These are phyloP conservation scores for Haplosporangium gracile DNA, from an alignment of 192 early-diverging fungal genomes.

Conservation along the genomic window DNA sequence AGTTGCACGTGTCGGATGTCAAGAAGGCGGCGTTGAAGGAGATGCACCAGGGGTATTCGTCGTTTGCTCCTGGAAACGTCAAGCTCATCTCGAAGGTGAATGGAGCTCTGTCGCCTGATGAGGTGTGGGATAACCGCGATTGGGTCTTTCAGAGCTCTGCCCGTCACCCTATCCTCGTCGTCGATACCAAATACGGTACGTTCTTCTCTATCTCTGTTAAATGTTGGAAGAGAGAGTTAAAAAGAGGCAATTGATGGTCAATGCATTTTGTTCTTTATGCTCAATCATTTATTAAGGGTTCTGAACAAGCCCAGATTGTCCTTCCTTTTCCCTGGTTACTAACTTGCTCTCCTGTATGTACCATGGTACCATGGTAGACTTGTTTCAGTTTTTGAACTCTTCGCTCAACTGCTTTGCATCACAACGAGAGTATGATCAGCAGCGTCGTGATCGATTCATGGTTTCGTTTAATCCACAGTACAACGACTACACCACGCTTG, in stretches of 20 bases:
- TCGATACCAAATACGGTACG: constrained; percentile 16
- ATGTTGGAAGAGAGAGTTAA: too few species aligned
- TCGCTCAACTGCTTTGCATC: constrained; percentile 19
- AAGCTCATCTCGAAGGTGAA: background rate
- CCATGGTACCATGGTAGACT: background rate
- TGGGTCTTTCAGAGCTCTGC: background rate
- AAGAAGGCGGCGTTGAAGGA: constrained; percentile 13
- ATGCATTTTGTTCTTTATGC: background rate
- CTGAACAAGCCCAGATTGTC: background rate
- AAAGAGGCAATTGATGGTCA: background rate
- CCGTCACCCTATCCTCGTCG: constrained; percentile 6
- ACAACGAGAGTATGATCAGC: background rate
- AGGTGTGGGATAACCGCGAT: constrained; percentile 14
- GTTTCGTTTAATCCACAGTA: constrained; percentile 3
- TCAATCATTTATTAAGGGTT: background rate
- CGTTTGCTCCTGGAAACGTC: background rate
- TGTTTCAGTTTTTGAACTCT: constrained; percentile 12
- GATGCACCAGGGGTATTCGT: background rate
- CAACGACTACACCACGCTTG: background rate
- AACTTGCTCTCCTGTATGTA: background rate
- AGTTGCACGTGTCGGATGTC: constrained; percentile 29
- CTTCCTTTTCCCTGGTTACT: background rate
- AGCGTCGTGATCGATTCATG: background rate
- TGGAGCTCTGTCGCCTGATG: constrained; percentile 8
- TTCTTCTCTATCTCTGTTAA: background rate